These are phyloP conservation scores for Cucurbitaria berberidis DNA, from an alignment of 2,329 filamentous ascomycete species.

Conservation along the genomic window DNA sequence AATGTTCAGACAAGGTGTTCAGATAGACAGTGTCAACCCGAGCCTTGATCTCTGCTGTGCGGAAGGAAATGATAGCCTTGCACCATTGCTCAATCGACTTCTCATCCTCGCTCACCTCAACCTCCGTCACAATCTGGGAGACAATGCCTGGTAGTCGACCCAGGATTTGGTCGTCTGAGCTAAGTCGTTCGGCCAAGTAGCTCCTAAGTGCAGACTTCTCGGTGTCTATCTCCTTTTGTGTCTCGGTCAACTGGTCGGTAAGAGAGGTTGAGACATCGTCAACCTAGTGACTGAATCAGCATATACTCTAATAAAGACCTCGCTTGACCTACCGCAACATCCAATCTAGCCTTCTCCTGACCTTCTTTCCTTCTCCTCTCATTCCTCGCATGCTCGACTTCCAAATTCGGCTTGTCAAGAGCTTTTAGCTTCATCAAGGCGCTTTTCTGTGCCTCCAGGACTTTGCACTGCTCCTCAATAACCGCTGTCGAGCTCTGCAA, in stretches of 20 bases:
- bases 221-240: conserved; percentile 57
- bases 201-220: conserved; percentile 56
- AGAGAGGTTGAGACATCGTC: conserved; percentile 40
- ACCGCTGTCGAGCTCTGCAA: conserved; percentile 68
- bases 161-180: conserved; percentile 70
- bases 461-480: conserved; percentile 69
- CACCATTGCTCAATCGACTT: conserved; percentile 63
- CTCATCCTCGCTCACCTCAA: conserved; percentile 59
- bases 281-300: conserved; percentile 22
- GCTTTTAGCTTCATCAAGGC: conserved; percentile 63
- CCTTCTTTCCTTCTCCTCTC: conserved; percentile 46
- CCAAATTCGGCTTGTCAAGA: conserved; percentile 51
- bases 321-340: conserved; percentile 39
- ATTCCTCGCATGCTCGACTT: conserved; percentile 46
- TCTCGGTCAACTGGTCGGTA: conserved; percentile 44
- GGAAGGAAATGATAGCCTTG: conserved; percentile 49
- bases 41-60: conserved; percentile 50
- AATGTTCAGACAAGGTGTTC: conserved; percentile 41
- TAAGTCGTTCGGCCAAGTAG: conserved; percentile 59
- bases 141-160: conserved; percentile 70
- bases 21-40: conserved; percentile 61
- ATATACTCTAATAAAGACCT: neutral
- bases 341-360: conserved; percentile 52
- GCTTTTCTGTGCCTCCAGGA: conserved; percentile 66
- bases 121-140: conserved; percentile 60